Evolutionary conservation across 371 early-diverging fungal species (phyloP).

Genomic region (Mucor mucedo): DNA sequence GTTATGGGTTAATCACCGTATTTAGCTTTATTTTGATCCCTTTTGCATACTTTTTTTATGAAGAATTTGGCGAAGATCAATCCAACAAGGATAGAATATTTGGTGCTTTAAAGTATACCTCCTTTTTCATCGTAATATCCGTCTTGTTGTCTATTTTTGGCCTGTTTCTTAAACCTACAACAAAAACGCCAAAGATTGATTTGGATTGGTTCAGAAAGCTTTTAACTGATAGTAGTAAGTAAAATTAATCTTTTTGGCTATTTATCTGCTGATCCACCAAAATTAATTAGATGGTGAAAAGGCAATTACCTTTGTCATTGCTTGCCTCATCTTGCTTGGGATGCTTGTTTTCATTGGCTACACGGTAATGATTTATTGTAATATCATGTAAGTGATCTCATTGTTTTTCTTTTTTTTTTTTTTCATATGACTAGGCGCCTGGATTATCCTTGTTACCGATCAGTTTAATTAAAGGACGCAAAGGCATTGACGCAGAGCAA

Average conservation of each 20-base stretch:
- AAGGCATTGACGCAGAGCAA: conserved; percentile 40
- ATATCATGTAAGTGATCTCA: too few relatives aligned
- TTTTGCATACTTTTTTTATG: conserved; percentile 71
- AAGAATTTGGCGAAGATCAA: conserved; percentile 60
- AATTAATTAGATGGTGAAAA: conserved; percentile 42
- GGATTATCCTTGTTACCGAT: conserved; percentile 62
- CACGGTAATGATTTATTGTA: conserved; percentile 37
- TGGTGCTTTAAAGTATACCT: conserved; percentile 60
- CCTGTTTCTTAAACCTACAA: conserved; percentile 48
- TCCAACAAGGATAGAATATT: conserved; percentile 32
- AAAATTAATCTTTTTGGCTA: neutral
- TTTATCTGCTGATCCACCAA: neutral
- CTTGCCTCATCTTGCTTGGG: conserved; percentile 44
- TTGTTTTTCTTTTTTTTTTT: too few relatives aligned
- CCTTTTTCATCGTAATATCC: conserved; percentile 58
- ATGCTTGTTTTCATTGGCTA: conserved; percentile 49
- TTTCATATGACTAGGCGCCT: conserved; percentile 43
- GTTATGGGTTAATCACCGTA: conserved; percentile 56
- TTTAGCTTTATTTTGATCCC: conserved; percentile 65
- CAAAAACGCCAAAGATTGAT: conserved; percentile 45
- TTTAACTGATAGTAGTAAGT: conserved; percentile 53
- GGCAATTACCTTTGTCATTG: conserved; percentile 48
- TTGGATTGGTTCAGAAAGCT: conserved; percentile 61
- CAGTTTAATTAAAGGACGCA: conserved; percentile 51
- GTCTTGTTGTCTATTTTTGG: conserved; percentile 50